phyloP scores from a whole-genome alignment of 208 protist genomes.

The Trypanosoma scelopori region DNA sequence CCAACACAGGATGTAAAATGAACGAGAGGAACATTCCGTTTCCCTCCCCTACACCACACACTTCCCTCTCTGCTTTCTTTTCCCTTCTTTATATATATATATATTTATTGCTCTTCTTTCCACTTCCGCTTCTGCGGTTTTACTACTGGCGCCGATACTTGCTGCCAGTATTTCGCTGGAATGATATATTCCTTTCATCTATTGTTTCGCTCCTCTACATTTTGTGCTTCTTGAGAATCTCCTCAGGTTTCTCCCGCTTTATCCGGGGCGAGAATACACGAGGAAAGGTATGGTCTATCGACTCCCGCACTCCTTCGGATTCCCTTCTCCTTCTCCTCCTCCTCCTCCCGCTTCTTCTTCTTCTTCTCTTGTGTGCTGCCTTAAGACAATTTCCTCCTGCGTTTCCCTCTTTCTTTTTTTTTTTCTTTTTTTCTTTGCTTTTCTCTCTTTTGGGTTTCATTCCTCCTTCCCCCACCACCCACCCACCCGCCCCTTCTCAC shows the following conservation, averaged over 20 bases:
- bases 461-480: background rate
- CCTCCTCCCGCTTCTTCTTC: background rate
- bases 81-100: slow-evolving; percentile 2
- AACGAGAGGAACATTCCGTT: background rate
- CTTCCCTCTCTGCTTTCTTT: slow-evolving; percentile 14
- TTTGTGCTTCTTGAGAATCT: slow-evolving; percentile 11
- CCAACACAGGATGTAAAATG: background rate
- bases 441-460: no score
- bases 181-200: background rate
- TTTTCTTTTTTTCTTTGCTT: slow-evolving; percentile 9
- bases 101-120: slow-evolving; percentile 1
- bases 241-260: background rate
- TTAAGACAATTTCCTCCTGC: no score
- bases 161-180: no score
- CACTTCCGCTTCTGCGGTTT: no score
- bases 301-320: no score
- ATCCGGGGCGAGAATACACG: no score
- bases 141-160: no score
- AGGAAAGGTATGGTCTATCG: no score
- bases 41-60: background rate
- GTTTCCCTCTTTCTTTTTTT: no score
- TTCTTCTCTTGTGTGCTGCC: background rate
- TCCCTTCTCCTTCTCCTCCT: background rate
- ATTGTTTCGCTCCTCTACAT: slow-evolving; percentile 2
- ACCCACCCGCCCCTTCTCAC: no score